phyloP scores from a whole-genome alignment of 495 filamentous ascomycete genomes.

The Aspergillus campestris region DNA sequence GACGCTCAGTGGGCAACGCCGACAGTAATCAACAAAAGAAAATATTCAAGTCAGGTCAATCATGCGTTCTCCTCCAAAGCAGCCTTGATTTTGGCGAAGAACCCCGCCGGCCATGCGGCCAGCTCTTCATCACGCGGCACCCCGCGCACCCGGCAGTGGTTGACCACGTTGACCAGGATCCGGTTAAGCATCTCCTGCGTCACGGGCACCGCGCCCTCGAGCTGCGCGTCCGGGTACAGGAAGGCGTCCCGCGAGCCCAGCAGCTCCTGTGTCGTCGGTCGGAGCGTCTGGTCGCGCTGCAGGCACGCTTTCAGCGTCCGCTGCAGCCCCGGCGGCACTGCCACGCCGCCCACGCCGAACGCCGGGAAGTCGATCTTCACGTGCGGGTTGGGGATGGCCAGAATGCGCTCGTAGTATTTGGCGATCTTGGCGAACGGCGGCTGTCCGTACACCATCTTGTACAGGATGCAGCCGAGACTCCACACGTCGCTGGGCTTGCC shows the following conservation, averaged over 20 bases:
- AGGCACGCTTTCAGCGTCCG: constrained; percentile 72
- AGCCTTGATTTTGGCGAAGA: constrained; percentile 55
- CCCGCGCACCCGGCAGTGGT: constrained; percentile 57
- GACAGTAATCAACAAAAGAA: constrained; percentile 8
- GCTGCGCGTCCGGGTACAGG: constrained; percentile 62
- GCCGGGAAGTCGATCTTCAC: constrained; percentile 76
- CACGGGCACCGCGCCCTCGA: constrained; percentile 60
- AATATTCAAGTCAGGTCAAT: constrained; percentile 12
- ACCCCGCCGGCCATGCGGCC: constrained; percentile 57
- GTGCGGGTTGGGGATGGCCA: constrained; percentile 83
- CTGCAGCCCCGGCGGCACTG: constrained; percentile 62
- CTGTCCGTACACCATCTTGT: constrained; percentile 93
- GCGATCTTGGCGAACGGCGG: constrained; percentile 89
- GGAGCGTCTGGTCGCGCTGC: constrained; percentile 62
- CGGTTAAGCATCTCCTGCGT: constrained; percentile 67
- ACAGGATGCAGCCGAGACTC: constrained; percentile 92
- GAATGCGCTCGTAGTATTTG: constrained; percentile 63
- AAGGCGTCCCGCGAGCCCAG: constrained; percentile 67
- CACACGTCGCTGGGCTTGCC: constrained; percentile 95
- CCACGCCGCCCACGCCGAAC: constrained; percentile 61
- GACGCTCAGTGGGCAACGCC: background rate
- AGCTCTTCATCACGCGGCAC: constrained; percentile 66
- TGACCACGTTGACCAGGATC: constrained; percentile 69
- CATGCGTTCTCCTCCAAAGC: constrained; percentile 48
- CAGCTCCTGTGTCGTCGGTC: constrained; percentile 72